Conservation (phyloP, 495 filamentous ascomycete genomes). For the Cercophora newfieldiana region DNA sequence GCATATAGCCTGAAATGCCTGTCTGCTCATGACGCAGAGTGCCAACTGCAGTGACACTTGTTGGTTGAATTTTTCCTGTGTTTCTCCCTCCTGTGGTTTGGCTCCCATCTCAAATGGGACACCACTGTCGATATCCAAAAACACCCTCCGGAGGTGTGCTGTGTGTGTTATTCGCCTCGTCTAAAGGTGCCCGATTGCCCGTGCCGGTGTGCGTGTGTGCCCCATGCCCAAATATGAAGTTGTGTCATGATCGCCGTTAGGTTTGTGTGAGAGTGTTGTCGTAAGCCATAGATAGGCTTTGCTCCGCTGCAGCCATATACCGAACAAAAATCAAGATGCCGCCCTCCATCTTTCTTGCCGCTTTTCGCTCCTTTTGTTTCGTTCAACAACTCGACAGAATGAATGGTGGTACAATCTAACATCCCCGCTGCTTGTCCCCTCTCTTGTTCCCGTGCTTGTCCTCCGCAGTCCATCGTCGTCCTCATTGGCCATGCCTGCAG, state of each 20-base stretch:
- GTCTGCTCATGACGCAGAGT: background rate
- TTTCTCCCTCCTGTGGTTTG: background rate
- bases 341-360: conserved; percentile 3
- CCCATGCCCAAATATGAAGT: conserved; percentile 3
- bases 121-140: background rate
- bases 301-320: conserved; percentile 12
- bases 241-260: background rate
- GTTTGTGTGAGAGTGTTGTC: conserved; percentile 1
- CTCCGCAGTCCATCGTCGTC: background rate
- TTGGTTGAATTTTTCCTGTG: background rate
- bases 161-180: conserved; percentile 4
- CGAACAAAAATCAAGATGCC: conserved; percentile 10
- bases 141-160: conserved; percentile 16
- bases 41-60: background rate
- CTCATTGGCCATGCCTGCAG: conserved; percentile 1
- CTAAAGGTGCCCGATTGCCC: conserved; percentile 7
- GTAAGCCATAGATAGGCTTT: background rate
- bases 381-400: background rate
- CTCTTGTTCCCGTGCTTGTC: background rate
- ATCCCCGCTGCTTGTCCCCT: background rate
- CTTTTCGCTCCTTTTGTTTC: background rate
- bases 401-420: conserved; percentile 10
- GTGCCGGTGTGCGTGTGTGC: conserved; percentile 10
- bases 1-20: background rate
- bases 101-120: background rate